phyloP scores from a whole-genome alignment of 2,329 filamentous ascomycete genomes.

The Alternaria sp. region DNA sequence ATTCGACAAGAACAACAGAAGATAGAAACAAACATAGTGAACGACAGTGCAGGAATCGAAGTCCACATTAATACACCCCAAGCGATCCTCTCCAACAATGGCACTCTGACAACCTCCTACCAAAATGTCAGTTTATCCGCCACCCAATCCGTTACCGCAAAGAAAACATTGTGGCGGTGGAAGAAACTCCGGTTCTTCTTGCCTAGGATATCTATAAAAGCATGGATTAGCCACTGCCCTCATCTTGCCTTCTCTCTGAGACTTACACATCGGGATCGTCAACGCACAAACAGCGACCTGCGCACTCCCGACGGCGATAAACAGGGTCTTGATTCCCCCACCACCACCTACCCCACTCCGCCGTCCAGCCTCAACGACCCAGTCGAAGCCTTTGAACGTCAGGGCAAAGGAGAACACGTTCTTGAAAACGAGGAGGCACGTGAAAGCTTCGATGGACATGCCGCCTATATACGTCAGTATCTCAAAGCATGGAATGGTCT shows the following conservation, averaged over 20 bases:
- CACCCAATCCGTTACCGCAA: slow-evolving; percentile 38
- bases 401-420: slow-evolving; percentile 90
- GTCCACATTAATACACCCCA: background rate
- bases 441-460: slow-evolving; percentile 86
- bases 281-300: slow-evolving; percentile 78
- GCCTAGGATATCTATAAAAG: slow-evolving; percentile 38
- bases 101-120: background rate
- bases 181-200: slow-evolving; percentile 47
- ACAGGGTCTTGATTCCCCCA: slow-evolving; percentile 67
- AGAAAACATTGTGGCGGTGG: slow-evolving; percentile 43
- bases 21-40: background rate
- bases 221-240: background rate
- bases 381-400: slow-evolving; percentile 83
- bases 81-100: background rate
- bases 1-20: background rate
- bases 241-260: background rate
- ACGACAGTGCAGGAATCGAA: background rate
- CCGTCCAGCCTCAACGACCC: slow-evolving; percentile 65
- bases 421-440: slow-evolving; percentile 89
- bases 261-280: slow-evolving; percentile 81
- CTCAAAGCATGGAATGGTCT: background rate
- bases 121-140: slow-evolving; percentile 28
- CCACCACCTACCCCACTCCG: background rate
- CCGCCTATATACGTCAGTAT: slow-evolving; percentile 60
- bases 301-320: slow-evolving; percentile 75